Base-by-base conservation (phyloP, 2,329 filamentous ascomycete species). In the Ceratocystis cacaofunesta region DNA sequence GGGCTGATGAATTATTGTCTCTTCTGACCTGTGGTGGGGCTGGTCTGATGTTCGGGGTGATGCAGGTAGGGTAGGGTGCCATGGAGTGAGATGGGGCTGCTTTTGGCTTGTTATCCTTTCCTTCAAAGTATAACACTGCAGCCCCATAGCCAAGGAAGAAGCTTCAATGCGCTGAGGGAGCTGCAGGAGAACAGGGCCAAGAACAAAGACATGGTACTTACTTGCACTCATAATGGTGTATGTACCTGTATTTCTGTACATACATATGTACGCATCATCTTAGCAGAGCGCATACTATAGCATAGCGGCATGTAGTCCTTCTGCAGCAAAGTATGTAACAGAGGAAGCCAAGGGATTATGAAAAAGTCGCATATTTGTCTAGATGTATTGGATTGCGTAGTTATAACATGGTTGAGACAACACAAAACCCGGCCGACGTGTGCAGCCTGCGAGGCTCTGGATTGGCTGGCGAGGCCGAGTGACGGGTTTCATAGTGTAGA, bases 371-470 rank as follows among this genome's bases (percentile, higher is more conserved):
- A 48, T 48, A 3, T 48, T 48, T 22, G 46, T n/a, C 2, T 10
- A 19, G 19, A 22, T 41, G 36, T 4, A 41, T 41, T 41, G 36
- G 10, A 12, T 41, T 82, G 79, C 8, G 78, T 81, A 0, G 88
- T 85, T 69, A 87, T 83, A 0, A 87, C 89, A 75, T 82, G 88
- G 0, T 60, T 41, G 25, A 41, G 43, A 55, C 41, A 55, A 44
- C 43, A 61, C 28, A 50, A 48, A 62, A 15, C 61, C 12, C 25
- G 58, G 61, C 57, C 36, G 61, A 63, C 61, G 36, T 66, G 65
- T 61, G 65, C 65, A n/a, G 61, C 57, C 15, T 50, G 22, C 28
- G 61, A 63, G 65, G 52, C 55, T 22, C 44, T 61, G 32, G 50
- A 63, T 48, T 66, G 65, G 65, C 46, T n/a, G 50, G 61, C 61